Evolutionary conservation across 2,329 filamentous ascomycete genomes (phyloP).

Genomic region (Fusarium sp.): DNA sequence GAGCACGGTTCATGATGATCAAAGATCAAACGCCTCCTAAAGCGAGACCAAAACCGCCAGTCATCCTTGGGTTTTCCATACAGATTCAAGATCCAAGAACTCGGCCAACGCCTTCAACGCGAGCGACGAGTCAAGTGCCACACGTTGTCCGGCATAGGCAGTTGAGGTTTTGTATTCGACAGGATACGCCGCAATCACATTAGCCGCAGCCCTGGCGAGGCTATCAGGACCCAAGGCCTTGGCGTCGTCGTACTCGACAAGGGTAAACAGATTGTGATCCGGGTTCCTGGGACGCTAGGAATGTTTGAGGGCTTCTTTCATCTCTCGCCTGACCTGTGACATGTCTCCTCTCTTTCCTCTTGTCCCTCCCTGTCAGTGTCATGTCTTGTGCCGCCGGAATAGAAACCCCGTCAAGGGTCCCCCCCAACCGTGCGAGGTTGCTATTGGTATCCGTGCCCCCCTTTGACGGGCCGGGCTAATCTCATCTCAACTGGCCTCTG

Average conservation of each 20-base stretch:
- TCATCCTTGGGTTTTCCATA: slow-evolving; percentile 25
- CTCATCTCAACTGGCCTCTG: slow-evolving; percentile 4
- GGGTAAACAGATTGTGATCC: slow-evolving; percentile 5
- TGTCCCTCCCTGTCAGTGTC: slow-evolving; percentile 9
- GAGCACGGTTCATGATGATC: slow-evolving; percentile 7
- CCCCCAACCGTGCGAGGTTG: slow-evolving; percentile 38
- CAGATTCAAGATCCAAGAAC: slow-evolving; percentile 9
- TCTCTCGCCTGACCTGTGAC: neutral
- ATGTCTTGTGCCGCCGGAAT: slow-evolving; percentile 30
- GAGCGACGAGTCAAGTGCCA: slow-evolving; percentile 30
- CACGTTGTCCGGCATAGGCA: neutral
- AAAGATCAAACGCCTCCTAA: slow-evolving; percentile 36
- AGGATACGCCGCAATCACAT: slow-evolving; percentile 11
- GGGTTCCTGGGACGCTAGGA: slow-evolving; percentile 29
- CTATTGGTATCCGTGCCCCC: slow-evolving; percentile 28
- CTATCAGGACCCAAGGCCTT: neutral
- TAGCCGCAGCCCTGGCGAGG: neutral
- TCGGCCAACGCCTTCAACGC: slow-evolving; percentile 9
- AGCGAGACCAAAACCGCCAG: neutral
- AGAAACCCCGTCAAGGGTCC: slow-evolving; percentile 20
- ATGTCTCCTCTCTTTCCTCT: slow-evolving; percentile 1
- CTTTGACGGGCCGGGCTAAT: slow-evolving; percentile 17
- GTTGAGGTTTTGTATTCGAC: neutral
- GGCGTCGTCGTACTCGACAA: slow-evolving; percentile 9
- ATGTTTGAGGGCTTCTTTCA: slow-evolving; percentile 17